Conservation (phyloP, 2,329 filamentous ascomycete genomes). For the Colletotrichum filicis region DNA sequence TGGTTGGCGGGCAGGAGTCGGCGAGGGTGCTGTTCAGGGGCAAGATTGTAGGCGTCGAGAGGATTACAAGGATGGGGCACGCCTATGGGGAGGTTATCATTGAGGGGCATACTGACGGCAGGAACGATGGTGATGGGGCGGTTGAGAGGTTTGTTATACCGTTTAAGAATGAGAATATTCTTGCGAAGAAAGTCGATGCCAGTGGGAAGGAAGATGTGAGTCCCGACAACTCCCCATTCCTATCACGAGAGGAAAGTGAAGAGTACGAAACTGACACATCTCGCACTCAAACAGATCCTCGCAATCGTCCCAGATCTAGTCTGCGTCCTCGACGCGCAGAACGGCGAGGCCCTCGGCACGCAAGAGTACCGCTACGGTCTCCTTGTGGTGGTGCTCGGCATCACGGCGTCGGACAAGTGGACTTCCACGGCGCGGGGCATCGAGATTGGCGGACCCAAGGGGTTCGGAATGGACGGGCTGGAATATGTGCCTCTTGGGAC, state of each 20-base stretch:
- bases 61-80: constrained; percentile 66
- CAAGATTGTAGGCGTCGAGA: constrained; percentile 71
- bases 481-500: constrained; percentile 52
- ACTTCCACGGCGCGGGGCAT: constrained; percentile 48
- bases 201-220: constrained; percentile 44
- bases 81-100: constrained; percentile 70
- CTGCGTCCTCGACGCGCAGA: constrained; percentile 64
- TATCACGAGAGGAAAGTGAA: no score
- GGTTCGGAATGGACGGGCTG: constrained; percentile 54
- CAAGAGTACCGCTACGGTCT: constrained; percentile 67
- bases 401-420: constrained; percentile 57
- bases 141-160: constrained; percentile 65
- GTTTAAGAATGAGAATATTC: constrained; percentile 81
- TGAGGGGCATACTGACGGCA: constrained; percentile 47
- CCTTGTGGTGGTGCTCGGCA: constrained; percentile 60
- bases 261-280: constrained; percentile 14
- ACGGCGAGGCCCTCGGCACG: constrained; percentile 65
- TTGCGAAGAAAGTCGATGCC: constrained; percentile 54
- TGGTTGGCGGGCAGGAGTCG: constrained; percentile 63
- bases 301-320: constrained; percentile 68
- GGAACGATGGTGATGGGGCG: constrained; percentile 43
- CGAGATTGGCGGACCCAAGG: constrained; percentile 60
- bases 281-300: constrained; percentile 53
- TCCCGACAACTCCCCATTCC: background rate
- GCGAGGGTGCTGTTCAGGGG: constrained; percentile 70